phyloP scores from a whole-genome alignment of 2,329 filamentous ascomycete genomes.

The Aspergillus jensenii region DNA sequence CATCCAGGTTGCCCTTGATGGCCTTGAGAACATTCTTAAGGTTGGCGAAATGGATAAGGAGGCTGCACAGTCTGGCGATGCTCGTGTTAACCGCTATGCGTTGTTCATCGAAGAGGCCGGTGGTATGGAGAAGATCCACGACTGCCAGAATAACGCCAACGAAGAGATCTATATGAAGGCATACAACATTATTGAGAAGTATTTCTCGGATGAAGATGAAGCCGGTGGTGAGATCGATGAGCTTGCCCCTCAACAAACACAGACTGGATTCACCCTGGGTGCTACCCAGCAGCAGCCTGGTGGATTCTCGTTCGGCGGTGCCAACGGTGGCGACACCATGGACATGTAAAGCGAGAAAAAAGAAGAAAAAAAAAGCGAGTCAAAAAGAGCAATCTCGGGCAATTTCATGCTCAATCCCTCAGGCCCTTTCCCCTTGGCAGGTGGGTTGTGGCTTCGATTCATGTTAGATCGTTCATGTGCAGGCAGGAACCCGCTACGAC shows the following conservation, averaged over 20 bases:
- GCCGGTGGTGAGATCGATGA: conserved; percentile 75
- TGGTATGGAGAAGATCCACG: conserved; percentile 99
- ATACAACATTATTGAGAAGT: conserved; percentile 99
- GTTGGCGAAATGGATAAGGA: conserved; percentile 99
- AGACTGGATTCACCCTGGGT: conserved; percentile 71
- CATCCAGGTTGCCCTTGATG: conserved; percentile 96
- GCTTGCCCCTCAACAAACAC: conserved; percentile 68
- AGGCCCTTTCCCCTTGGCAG: conserved; percentile 12
- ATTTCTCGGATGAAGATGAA: conserved; percentile 98
- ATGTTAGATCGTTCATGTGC: conserved; percentile 16
- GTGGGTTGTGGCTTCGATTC: conserved; percentile 14
- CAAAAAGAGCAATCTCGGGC: neutral
- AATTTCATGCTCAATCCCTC: conserved; percentile 9
- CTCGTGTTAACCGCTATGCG: conserved; percentile 85
- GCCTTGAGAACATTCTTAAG: conserved; percentile 98
- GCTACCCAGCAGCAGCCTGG: conserved; percentile 66
- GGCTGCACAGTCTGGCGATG: conserved; percentile 54
- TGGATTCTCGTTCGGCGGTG: conserved; percentile 83
- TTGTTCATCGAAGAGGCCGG: conserved; percentile 98
- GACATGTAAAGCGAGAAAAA: conserved; percentile 61
- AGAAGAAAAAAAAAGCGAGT: conserved; percentile 3
- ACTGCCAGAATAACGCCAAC: conserved; percentile 99
- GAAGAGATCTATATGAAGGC: conserved; percentile 99
- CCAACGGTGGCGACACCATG: conserved; percentile 67
- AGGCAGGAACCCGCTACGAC: neutral